Percentiles rank a stretch among this genome's conserved stretches.
Conservation (phyloP, 345 rosid species). For the Eucalyptus tenuipes region DNA sequence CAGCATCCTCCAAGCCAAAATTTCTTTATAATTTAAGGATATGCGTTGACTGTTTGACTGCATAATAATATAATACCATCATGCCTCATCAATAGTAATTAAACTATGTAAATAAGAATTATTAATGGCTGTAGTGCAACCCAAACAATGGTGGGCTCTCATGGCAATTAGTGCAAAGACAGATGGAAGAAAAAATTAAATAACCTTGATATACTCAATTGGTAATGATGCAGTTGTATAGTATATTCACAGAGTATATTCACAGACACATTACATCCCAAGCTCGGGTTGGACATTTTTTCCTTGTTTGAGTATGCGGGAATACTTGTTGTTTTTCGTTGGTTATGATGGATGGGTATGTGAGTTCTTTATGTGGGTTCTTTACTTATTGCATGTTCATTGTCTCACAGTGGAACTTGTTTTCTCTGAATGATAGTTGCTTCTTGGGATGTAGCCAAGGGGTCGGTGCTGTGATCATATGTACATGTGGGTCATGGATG, state of each 20-base stretch:
- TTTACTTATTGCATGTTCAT: not conserved
- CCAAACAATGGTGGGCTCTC: not conserved
- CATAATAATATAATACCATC: not conserved
- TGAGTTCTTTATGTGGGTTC: not conserved
- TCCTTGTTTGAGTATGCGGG: not conserved
- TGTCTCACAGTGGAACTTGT: not conserved
- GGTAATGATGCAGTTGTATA: not conserved
- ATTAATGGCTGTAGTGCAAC: not conserved
- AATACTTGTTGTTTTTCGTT: not conserved
- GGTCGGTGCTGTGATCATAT: not conserved
- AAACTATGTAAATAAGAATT: not conserved
- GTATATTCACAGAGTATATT: not conserved
- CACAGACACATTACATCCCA: not conserved
- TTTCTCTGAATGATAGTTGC: not conserved
- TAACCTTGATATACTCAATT: not conserved
- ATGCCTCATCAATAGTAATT: not conserved
- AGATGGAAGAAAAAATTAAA: not conserved
- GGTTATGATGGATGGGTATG: not conserved
- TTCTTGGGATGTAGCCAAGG: not conserved
- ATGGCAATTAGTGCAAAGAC: not conserved
- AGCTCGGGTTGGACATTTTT: not conserved
- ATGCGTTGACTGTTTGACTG: conserved; percentile 5
- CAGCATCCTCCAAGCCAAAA: not conserved
- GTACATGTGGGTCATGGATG: not conserved
- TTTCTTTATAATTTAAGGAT: not conserved